Conservation (phyloP, 176 grass and related monocot genomes). For the Melocanna baccifera region DNA sequence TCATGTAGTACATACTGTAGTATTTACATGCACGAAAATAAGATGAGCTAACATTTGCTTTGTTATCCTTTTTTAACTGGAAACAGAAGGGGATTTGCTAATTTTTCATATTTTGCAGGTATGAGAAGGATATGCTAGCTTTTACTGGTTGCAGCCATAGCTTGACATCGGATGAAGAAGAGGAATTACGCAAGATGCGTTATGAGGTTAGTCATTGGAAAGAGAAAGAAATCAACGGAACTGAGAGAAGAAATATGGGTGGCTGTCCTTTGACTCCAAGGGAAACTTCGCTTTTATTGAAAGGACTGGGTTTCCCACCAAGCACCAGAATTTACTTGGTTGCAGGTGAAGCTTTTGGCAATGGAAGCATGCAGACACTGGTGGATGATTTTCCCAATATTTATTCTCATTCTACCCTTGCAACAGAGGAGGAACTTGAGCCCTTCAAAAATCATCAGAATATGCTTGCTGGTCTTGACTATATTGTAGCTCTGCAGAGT, state of each 20-base stretch:
- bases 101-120: conserved; percentile 54
- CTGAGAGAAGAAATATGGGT: conserved; percentile 71
- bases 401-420: conserved; percentile 74
- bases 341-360: conserved; percentile 89
- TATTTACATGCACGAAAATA: neutral
- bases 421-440: conserved; percentile 67
- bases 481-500: conserved; percentile 80
- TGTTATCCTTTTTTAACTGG: neutral
- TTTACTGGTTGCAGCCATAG: conserved; percentile 91
- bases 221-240: conserved; percentile 97
- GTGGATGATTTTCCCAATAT: conserved; percentile 77
- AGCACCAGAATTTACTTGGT: conserved; percentile 88
- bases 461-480: conserved; percentile 97
- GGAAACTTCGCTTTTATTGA: conserved; percentile 89
- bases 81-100: neutral
- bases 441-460: conserved; percentile 92
- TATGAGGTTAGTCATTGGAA: conserved; percentile 94
- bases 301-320: conserved; percentile 69
- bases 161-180: conserved; percentile 71
- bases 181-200: conserved; percentile 78
- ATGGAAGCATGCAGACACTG: conserved; percentile 83
- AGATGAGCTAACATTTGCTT: neutral
- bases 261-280: conserved; percentile 89
- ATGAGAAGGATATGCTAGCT: conserved; percentile 98
- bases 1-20: neutral